Evolutionary conservation across 2,329 filamentous ascomycete genomes (phyloP).

Genomic region (Hymenoscyphus occultus): DNA sequence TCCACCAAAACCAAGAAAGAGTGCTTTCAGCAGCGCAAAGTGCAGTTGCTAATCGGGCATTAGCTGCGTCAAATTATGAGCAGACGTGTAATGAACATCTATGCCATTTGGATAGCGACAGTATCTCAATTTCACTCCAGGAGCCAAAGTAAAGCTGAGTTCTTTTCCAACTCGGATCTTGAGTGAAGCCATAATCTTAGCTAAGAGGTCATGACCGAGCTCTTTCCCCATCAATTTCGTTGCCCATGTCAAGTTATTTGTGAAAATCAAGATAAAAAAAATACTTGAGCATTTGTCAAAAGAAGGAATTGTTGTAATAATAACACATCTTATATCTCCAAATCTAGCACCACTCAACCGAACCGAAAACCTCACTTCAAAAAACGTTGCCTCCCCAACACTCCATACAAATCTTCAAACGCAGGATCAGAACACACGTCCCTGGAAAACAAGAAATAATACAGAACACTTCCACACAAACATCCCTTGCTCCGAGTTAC

Average conservation of each 20-base stretch:
- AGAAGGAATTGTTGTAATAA: neutral
- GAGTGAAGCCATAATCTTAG: no score
- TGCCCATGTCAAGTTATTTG: neutral
- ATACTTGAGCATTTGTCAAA: neutral
- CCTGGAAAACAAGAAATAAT: neutral
- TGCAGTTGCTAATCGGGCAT: no score
- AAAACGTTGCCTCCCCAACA: neutral
- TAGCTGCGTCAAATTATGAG: no score
- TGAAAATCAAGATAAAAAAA: neutral
- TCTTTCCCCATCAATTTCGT: neutral
- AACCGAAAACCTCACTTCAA: neutral
- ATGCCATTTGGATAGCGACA: no score
- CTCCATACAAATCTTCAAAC: neutral
- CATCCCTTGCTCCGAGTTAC: neutral
- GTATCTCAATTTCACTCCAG: no score
- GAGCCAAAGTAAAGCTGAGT: no score
- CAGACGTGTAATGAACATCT: no score
- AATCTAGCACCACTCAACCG: neutral
- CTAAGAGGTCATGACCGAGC: no score
- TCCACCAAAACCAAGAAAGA: neutral
- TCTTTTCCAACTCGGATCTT: no score
- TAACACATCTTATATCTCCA: neutral
- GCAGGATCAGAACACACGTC: neutral
- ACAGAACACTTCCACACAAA: neutral
- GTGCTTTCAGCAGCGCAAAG: neutral